Percentiles rank a stretch among this genome's conserved stretches.
Evolutionary conservation across 2,329 filamentous ascomycete genomes (phyloP).

Genomic region (Tolypocladium pustulatum): DNA sequence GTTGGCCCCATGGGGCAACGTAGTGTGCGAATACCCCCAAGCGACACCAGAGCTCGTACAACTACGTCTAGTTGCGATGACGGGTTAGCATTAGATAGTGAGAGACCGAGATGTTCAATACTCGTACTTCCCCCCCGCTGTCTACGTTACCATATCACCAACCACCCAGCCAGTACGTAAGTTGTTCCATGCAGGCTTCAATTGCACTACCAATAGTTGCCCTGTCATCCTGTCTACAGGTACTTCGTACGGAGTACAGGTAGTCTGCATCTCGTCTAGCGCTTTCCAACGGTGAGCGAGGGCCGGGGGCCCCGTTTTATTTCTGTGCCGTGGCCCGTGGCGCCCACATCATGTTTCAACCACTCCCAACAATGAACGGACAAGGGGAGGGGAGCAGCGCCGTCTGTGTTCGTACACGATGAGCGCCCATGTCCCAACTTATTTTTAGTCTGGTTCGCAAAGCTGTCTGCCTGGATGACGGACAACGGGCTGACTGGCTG

Average conservation of each 20-base stretch:
- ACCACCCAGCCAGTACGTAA: no score
- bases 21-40: neutral
- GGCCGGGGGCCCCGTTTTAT: neutral
- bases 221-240: no score
- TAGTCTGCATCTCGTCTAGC: neutral
- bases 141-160: neutral
- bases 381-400: no score
- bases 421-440: neutral
- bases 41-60: neutral
- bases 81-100: neutral
- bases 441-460: neutral
- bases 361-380: neutral
- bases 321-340: neutral
- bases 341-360: neutral
- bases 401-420: no score
- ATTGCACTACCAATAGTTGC: neutral
- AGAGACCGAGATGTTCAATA: neutral
- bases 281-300: neutral
- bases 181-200: neutral
- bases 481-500: no score
- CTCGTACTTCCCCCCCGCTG: neutral
- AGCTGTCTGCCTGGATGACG: neutral
- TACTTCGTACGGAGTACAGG: no score
- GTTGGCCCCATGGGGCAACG: neutral
- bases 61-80: neutral